These are phyloP conservation scores for Gonium pectorale DNA, from an alignment of 139 green algal genomes.

Conservation along the genomic window DNA sequence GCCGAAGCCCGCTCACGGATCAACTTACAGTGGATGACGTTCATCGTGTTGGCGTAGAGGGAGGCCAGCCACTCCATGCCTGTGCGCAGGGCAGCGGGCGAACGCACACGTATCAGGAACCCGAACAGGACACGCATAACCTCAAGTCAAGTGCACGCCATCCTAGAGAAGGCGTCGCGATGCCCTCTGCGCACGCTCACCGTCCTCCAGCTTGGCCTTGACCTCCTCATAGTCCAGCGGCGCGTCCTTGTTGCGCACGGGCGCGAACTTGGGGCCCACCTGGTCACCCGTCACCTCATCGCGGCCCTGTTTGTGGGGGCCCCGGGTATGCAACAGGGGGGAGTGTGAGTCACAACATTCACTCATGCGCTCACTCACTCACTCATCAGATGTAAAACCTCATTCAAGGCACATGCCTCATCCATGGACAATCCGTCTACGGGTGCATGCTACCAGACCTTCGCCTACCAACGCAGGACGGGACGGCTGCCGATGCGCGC, in stretches of 20 bases:
- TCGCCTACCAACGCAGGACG: too few relatives aligned
- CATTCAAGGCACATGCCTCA: not conserved
- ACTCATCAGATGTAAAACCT: not conserved
- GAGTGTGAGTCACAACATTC: not conserved
- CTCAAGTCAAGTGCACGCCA: too few relatives aligned
- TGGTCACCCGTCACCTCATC: constrained; percentile 80
- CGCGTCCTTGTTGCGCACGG: constrained; percentile 51
- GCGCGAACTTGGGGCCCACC: constrained; percentile 69
- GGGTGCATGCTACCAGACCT: not conserved
- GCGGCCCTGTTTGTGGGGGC: constrained; percentile 51
- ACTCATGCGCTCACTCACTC: not conserved
- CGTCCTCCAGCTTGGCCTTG: constrained; percentile 63
- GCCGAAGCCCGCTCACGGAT: not conserved
- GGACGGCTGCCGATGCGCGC: not conserved
- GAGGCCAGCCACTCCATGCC: constrained; percentile 79
- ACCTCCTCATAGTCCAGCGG: constrained; percentile 76
- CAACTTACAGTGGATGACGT: constrained; percentile 60
- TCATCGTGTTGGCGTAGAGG: constrained; percentile 86
- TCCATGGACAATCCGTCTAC: not conserved
- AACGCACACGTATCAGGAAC: too few relatives aligned
- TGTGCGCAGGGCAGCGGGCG: not conserved
- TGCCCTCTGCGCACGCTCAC: not conserved
- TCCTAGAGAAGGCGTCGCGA: too few relatives aligned
- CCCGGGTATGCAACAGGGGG: not conserved
- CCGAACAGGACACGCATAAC: too few relatives aligned